phyloP scores from a whole-genome alignment of 345 rosid species.

The Sonneratia alba region DNA sequence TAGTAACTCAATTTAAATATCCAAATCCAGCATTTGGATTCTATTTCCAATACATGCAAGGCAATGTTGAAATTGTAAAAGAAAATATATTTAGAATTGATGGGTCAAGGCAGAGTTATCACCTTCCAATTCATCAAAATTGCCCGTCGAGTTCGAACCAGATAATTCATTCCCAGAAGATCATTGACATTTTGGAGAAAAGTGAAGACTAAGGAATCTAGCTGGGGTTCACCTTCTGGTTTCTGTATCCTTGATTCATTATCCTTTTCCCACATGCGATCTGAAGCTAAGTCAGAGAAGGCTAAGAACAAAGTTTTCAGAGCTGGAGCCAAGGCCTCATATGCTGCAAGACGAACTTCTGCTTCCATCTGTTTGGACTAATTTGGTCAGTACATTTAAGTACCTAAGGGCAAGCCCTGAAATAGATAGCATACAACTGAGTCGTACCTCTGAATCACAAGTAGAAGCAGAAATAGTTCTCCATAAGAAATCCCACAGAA shows the following conservation, averaged over 20 bases:
- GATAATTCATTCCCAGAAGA: conserved; percentile 56
- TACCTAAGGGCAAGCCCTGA: conserved; percentile 3
- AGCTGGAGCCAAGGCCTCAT: conserved; percentile 58
- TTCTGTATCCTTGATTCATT: conserved; percentile 16
- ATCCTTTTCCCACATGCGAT: conserved; percentile 33
- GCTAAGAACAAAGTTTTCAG: conserved; percentile 39
- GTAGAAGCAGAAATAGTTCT: conserved; percentile 39
- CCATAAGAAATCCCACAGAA: conserved; percentile 61
- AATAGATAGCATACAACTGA: conserved; percentile 8
- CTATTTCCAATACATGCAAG: background rate
- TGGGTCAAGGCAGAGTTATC: conserved; percentile 11
- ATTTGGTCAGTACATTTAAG: background rate
- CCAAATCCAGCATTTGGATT: background rate
- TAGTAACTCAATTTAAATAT: background rate
- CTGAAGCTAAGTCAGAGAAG: conserved; percentile 43
- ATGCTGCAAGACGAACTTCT: conserved; percentile 66
- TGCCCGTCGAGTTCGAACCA: conserved; percentile 69
- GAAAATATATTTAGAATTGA: background rate
- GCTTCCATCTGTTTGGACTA: conserved; percentile 45
- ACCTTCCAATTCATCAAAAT: conserved; percentile 88
- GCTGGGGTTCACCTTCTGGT: conserved; percentile 36
- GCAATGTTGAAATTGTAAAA: background rate
- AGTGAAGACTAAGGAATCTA: conserved; percentile 52
- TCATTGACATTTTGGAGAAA: conserved; percentile 65
- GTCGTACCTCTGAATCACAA: conserved; percentile 52